A percentile compares a stretch with the other conserved stretches of the same genome.
phyloP scores from a whole-genome alignment of 805 yeast genomes.

The Suhomyces sp. region DNA sequence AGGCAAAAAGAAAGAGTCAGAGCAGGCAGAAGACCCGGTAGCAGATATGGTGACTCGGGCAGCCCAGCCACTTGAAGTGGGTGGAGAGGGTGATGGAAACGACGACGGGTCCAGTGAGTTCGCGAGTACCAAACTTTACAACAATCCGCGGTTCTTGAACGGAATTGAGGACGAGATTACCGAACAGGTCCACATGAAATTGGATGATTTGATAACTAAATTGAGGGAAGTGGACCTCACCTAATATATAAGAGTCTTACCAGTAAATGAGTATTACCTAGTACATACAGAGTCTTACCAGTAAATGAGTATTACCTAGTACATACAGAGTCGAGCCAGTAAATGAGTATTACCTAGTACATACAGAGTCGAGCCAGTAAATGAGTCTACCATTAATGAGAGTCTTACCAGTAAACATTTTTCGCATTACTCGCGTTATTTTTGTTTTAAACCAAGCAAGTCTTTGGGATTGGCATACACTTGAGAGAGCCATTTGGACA shows the following conservation, averaged over 20 bases:
- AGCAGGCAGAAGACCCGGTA: background rate
- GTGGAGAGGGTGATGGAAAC: background rate
- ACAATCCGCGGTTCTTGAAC: background rate
- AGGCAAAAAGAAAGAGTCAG: background rate
- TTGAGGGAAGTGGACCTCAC: background rate
- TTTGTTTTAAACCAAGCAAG: conserved; percentile 14
- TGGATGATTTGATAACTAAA: background rate
- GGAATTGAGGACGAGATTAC: background rate
- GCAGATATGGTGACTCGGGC: background rate
- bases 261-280: too few species aligned
- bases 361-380: too few species aligned
- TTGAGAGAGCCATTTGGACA: conserved; percentile 37
- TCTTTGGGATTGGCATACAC: conserved; percentile 41
- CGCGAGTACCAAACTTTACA: background rate
- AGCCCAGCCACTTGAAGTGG: background rate
- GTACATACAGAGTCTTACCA: too few species aligned
- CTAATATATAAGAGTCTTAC: too few species aligned
- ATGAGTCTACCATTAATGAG: too few species aligned
- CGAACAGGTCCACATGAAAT: background rate
- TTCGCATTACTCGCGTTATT: background rate
- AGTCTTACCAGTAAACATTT: too few species aligned
- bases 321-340: too few species aligned
- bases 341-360: too few species aligned
- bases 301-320: too few species aligned
- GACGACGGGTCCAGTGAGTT: background rate